A percentile compares a stretch with the other conserved stretches of the same genome.
Evolutionary conservation across 140 eudicot genomes (phyloP).

Genomic region (Cichorium intybus): DNA sequence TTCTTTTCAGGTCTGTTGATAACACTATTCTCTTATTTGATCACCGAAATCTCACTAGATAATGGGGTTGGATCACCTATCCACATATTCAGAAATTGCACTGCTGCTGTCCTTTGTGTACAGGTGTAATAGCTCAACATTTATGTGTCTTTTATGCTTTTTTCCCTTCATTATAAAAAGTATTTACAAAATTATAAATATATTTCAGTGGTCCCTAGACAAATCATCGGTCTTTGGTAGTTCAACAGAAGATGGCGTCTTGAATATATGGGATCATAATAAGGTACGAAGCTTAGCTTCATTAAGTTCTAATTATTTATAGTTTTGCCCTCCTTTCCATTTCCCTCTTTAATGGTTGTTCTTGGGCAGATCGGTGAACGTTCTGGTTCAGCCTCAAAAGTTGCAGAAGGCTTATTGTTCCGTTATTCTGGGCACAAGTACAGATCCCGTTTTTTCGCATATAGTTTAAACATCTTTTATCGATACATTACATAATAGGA

Average conservation of each 20-base stretch:
- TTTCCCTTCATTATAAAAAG: neutral
- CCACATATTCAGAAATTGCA: conserved; percentile 73
- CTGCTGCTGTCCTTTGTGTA: conserved; percentile 81
- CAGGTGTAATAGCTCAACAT: conserved; percentile 43
- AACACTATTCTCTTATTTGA: conserved; percentile 79
- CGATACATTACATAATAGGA: neutral
- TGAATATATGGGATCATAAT: conserved; percentile 84
- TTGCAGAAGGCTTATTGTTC: conserved; percentile 52
- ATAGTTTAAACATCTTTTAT: too few relatives aligned
- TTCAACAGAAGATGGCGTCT: conserved; percentile 84
- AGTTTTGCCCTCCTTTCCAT: neutral
- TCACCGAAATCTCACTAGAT: conserved; percentile 65
- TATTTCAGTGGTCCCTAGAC: conserved; percentile 84
- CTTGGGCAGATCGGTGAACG: conserved; percentile 27
- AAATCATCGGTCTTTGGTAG: conserved; percentile 86
- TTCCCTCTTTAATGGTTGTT: too few relatives aligned
- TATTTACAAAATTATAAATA: conserved; percentile 4
- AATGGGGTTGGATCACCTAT: conserved; percentile 78
- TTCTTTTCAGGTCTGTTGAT: conserved; percentile 70
- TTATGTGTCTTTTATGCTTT: neutral
- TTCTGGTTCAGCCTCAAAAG: conserved; percentile 23
- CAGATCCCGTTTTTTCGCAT: neutral
- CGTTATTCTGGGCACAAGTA: conserved; percentile 89
- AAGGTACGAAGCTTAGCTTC: conserved; percentile 35
- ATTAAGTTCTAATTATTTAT: too few relatives aligned